Conservation (phyloP, 768 basidiomycete species). For the Russula compacta region DNA sequence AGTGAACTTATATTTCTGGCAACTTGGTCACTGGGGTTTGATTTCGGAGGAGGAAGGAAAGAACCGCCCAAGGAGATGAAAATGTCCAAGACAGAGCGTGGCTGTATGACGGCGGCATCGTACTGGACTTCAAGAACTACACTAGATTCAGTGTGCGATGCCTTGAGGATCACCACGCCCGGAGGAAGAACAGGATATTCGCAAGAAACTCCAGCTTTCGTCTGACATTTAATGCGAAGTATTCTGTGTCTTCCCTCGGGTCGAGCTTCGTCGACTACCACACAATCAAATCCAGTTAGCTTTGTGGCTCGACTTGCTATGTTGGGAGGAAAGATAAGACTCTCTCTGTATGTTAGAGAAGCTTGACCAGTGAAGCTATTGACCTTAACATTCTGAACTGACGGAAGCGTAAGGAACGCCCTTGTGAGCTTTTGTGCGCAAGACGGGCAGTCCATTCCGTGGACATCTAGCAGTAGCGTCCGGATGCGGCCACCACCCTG, state of each 20-base stretch:
- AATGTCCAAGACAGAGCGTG: constrained; percentile 28
- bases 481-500: neutral
- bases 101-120: constrained; percentile 23
- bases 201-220: neutral
- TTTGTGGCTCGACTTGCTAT: constrained; percentile 8
- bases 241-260: constrained; percentile 1
- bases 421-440: constrained; percentile 7
- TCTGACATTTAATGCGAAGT: constrained; percentile 4
- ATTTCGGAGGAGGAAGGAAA: constrained; percentile 23
- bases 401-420: constrained; percentile 12
- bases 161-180: neutral
- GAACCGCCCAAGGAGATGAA: constrained; percentile 21
- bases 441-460: constrained; percentile 18
- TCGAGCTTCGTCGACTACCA: neutral
- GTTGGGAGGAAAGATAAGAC: neutral
- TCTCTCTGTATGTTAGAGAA: constrained; percentile 15
- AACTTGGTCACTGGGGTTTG: constrained; percentile 23
- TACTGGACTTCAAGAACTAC: constrained; percentile 18
- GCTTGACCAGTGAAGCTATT: constrained; percentile 10
- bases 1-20: constrained; percentile 28
- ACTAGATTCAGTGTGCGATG: neutral
- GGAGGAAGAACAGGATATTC: constrained; percentile 2
- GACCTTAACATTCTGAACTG: constrained; percentile 15
- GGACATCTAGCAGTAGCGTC: constrained; percentile 1
- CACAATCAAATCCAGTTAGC: constrained; percentile 11